Percentiles rank a stretch among this genome's conserved stretches.
phyloP scores from a whole-genome alignment of 306 rosid species.

The Vigna unguiculata region DNA sequence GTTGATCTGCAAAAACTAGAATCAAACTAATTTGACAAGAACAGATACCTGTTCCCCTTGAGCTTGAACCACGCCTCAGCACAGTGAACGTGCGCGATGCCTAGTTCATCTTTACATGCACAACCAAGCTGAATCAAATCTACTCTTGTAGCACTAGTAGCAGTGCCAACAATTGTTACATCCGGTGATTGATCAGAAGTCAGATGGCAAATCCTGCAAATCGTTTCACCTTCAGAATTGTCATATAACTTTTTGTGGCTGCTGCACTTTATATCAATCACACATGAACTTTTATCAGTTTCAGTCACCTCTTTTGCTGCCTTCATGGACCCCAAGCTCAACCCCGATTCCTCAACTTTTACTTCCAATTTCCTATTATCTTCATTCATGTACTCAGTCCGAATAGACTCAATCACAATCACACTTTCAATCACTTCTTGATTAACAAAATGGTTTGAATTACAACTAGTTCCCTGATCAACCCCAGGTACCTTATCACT shows the following conservation, averaged over 20 bases:
- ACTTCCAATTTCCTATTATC: constrained; percentile 50
- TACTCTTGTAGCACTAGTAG: constrained; percentile 35
- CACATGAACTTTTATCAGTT: constrained; percentile 55
- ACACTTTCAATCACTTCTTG: constrained; percentile 56
- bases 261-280: constrained; percentile 66
- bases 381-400: constrained; percentile 43
- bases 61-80: constrained; percentile 95
- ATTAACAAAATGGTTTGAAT: constrained; percentile 50
- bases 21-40: constrained; percentile 37
- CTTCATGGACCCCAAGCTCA: constrained; percentile 52
- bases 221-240: constrained; percentile 65
- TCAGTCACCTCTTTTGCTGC: constrained; percentile 56
- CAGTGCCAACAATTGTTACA: constrained; percentile 40
- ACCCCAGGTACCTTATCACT: constrained; percentile 41
- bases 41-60: constrained; percentile 84
- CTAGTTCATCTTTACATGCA: constrained; percentile 88
- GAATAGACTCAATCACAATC: constrained; percentile 59
- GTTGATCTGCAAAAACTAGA: constrained; percentile 28
- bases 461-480: constrained; percentile 57
- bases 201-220: constrained; percentile 95
- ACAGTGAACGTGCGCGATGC: constrained; percentile 82
- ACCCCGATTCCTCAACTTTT: constrained; percentile 54
- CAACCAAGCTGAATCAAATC: constrained; percentile 91
- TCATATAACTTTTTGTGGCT: constrained; percentile 55
- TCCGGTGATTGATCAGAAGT: constrained; percentile 67